These are phyloP conservation scores for Canna indica DNA, from an alignment of 176 grass and related monocot species.

Conservation along the genomic window DNA sequence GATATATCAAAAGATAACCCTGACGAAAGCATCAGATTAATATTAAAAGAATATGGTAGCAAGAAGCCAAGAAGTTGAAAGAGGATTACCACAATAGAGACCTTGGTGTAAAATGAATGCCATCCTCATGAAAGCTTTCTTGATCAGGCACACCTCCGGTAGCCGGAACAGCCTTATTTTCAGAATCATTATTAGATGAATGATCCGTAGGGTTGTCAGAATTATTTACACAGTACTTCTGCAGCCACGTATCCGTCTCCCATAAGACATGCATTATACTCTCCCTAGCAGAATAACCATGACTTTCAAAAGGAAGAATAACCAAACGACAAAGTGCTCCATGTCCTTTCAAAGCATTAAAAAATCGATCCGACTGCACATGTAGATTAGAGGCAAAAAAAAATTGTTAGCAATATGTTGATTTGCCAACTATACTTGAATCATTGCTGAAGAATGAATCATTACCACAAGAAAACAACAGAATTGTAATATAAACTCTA, in stretches of 20 bases:
- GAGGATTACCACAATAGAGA: constrained; percentile 70
- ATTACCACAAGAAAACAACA: too few relatives aligned
- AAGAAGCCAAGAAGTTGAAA: constrained; percentile 12
- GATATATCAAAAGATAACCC: not conserved
- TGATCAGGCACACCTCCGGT: constrained; percentile 33
- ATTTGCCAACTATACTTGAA: too few relatives aligned
- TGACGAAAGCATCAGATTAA: not conserved
- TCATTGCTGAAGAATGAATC: too few relatives aligned
- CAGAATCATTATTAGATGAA: constrained; percentile 23
- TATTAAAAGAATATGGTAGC: constrained; percentile 2
- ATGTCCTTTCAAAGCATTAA: constrained; percentile 98
- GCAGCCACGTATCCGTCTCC: constrained; percentile 94
- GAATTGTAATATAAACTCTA: too few relatives aligned
- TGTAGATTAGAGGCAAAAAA: not conserved
- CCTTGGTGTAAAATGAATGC: constrained; percentile 28
- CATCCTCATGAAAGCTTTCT: constrained; percentile 45
- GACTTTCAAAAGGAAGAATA: constrained; percentile 91
- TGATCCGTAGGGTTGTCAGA: constrained; percentile 27
- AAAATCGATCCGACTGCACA: constrained; percentile 91
- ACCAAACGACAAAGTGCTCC: constrained; percentile 84
- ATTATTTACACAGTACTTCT: constrained; percentile 63
- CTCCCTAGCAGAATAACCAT: constrained; percentile 91
- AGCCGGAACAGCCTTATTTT: constrained; percentile 51
- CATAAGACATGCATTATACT: constrained; percentile 99
- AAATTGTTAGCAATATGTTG: too few relatives aligned